phyloP scores from a whole-genome alignment of 2,329 filamentous ascomycete genomes.

The Nigrograna mackinnonii region DNA sequence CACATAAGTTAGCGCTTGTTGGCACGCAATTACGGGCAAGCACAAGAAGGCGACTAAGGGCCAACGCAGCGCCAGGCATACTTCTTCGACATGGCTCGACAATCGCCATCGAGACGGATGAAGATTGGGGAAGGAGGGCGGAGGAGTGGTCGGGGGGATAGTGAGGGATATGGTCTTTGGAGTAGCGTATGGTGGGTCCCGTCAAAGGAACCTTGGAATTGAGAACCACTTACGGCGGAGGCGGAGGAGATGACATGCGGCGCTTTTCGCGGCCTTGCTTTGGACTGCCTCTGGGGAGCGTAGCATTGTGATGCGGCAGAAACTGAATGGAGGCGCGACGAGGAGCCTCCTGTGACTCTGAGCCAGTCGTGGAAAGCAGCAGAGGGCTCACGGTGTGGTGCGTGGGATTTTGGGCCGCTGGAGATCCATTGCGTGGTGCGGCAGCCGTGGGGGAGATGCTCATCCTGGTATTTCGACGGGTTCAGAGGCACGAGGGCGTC shows the following conservation, averaged over 20 bases:
- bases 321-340: slow-evolving; percentile 45
- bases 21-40: too few species aligned
- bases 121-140: slow-evolving; percentile 1
- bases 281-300: slow-evolving; percentile 34
- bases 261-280: slow-evolving; percentile 33
- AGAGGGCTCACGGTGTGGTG: slow-evolving; percentile 27
- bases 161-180: slow-evolving; percentile 6
- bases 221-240: slow-evolving; percentile 43
- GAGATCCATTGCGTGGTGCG: slow-evolving; percentile 29
- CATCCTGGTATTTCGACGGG: slow-evolving; percentile 28
- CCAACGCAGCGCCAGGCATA: slow-evolving; percentile 32
- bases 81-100: slow-evolving; percentile 6
- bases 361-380: slow-evolving; percentile 21
- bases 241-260: slow-evolving; percentile 44
- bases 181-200: slow-evolving; percentile 4
- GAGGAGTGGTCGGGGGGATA: slow-evolving; percentile 8
- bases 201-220: slow-evolving; percentile 2
- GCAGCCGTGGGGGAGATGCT: slow-evolving; percentile 36
- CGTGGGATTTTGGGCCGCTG: slow-evolving; percentile 18
- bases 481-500: slow-evolving; percentile 21
- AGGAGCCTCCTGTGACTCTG: slow-evolving; percentile 24
- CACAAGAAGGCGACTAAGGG: too few species aligned
- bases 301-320: slow-evolving; percentile 32
- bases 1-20: slow-evolving; percentile 14
- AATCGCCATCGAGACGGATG: not conserved